Conservation (phyloP, 2,329 filamentous ascomycete genomes). For the Sclerotinia glacialis region DNA sequence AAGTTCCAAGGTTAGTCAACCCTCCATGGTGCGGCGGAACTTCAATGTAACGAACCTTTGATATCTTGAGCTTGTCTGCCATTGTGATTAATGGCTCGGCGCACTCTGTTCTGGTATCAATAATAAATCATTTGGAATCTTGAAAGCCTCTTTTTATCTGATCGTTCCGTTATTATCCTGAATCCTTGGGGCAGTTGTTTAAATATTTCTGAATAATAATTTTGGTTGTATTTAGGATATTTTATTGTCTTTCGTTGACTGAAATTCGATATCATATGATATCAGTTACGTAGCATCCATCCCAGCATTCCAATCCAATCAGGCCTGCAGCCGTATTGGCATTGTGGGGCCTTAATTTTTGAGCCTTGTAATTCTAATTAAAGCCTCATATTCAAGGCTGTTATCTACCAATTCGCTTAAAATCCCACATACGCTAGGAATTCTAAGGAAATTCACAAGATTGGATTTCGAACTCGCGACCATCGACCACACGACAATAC, state of each 20-base stretch:
- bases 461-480: slow-evolving; percentile 19
- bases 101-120: slow-evolving; percentile 17
- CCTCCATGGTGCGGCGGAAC: slow-evolving; percentile 4
- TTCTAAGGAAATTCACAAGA: slow-evolving; percentile 14
- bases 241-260: not conserved
- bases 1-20: not conserved
- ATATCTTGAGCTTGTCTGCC: slow-evolving; percentile 47
- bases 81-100: slow-evolving; percentile 28
- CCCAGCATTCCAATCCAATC: not conserved
- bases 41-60: slow-evolving; percentile 41
- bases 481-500: slow-evolving; percentile 23
- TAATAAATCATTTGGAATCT: slow-evolving; percentile 19
- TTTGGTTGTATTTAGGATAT: not conserved
- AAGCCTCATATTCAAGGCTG: slow-evolving; percentile 2
- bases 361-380: not conserved
- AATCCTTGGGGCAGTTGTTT: not conserved
- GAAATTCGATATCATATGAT: not conserved
- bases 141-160: not conserved
- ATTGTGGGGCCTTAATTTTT: not conserved
- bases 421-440: slow-evolving; percentile 19
- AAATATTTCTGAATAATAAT: not conserved
- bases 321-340: not conserved
- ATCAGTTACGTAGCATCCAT: slow-evolving; percentile 9
- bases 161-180: not conserved
- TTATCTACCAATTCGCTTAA: slow-evolving; percentile 16